A percentile compares a stretch with the other conserved stretches of the same genome.
Conservation (phyloP, 2,329 filamentous ascomycete genomes). For the Tolypocladium nubicola region DNA sequence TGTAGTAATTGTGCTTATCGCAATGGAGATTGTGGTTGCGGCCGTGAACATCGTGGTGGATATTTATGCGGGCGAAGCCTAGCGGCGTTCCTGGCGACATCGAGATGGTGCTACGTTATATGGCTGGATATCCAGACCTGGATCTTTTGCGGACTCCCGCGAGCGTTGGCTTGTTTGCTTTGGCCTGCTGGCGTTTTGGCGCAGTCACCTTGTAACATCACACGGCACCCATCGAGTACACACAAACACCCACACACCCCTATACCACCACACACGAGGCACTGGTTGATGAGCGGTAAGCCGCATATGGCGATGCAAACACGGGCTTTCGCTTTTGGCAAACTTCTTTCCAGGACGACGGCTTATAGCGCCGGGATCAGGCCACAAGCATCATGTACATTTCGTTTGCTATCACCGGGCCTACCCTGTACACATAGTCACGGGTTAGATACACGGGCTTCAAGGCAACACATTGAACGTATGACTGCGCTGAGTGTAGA, state of each 20-base stretch:
- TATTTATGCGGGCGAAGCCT: constrained; percentile 49
- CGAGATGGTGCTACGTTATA: background rate
- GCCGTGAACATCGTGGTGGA: constrained; percentile 93
- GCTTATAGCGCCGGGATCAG: background rate
- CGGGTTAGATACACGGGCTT: background rate
- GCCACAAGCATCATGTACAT: background rate
- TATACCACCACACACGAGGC: background rate
- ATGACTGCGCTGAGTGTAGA: background rate
- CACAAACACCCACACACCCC: background rate
- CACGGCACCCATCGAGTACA: background rate
- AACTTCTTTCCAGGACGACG: background rate
- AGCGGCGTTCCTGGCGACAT: background rate
- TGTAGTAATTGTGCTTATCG: constrained; percentile 85
- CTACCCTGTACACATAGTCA: background rate
- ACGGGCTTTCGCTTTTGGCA: background rate
- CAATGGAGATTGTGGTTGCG: constrained; percentile 87
- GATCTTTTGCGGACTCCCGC: background rate
- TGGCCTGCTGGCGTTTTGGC: background rate
- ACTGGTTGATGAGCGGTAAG: background rate
- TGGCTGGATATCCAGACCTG: background rate
- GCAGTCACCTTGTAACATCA: background rate
- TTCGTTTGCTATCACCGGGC: background rate
- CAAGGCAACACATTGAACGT: background rate
- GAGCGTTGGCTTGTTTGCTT: background rate
- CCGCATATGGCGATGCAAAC: background rate